Conservation (phyloP, 2,329 filamentous ascomycete genomes). For the Hortaea werneckii region DNA sequence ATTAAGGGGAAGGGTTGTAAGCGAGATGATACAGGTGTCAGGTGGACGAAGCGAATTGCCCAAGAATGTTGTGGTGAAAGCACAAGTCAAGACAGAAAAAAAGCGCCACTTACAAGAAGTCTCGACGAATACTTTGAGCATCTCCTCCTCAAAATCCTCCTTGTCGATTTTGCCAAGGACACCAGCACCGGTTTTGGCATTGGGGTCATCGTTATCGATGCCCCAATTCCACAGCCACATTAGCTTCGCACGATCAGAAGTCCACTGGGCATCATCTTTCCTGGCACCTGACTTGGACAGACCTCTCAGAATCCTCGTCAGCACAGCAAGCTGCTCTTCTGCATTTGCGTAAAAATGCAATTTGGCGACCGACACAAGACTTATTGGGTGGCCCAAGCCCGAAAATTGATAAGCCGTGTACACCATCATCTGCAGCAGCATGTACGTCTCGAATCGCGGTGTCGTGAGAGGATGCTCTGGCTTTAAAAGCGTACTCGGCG, state of each 20-base stretch:
- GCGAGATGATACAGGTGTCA: not conserved
- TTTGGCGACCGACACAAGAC: conserved; percentile 40
- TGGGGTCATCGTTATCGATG: conserved; percentile 33
- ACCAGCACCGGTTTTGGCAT: conserved; percentile 33
- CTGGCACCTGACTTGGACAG: conserved; percentile 36
- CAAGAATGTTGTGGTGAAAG: too few species aligned
- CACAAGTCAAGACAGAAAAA: too few species aligned
- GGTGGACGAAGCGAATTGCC: not conserved
- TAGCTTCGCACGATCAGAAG: conserved; percentile 50
- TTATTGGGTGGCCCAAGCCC: conserved; percentile 31
- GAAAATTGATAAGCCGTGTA: conserved; percentile 37
- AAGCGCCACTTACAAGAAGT: conserved; percentile 21
- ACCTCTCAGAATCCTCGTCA: conserved; percentile 49
- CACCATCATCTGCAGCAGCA: conserved; percentile 53
- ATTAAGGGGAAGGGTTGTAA: conserved; percentile 1
- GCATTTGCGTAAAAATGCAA: conserved; percentile 54
- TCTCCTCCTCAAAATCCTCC: conserved; percentile 57
- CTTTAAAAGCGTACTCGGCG: conserved; percentile 41
- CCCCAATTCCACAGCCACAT: conserved; percentile 69
- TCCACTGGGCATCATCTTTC: conserved; percentile 54
- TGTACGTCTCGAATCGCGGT: conserved; percentile 46
- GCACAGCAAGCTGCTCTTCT: conserved; percentile 53
- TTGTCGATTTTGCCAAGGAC: conserved; percentile 48
- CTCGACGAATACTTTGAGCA: conserved; percentile 56
- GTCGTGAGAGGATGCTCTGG: conserved; percentile 55